Conservation (phyloP, 306 rosid genomes). For the Potentilla sterilis region DNA sequence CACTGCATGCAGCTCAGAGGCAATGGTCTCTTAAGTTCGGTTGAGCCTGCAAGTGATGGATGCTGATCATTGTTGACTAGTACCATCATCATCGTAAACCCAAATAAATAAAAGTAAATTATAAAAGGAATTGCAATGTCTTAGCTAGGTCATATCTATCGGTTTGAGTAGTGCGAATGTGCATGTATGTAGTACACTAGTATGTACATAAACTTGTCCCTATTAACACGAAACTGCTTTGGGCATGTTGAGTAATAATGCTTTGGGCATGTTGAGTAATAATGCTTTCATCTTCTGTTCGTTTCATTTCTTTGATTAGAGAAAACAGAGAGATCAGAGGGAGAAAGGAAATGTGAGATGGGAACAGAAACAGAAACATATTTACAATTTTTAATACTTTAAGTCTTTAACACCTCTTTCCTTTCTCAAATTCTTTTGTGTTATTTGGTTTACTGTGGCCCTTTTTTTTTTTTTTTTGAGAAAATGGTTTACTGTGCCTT, state of each 20-base stretch:
- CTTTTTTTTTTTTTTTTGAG: no score
- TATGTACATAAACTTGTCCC: constrained; percentile 12
- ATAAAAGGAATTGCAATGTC: constrained; percentile 10
- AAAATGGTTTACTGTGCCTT: no score
- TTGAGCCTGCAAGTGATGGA: constrained; percentile 83
- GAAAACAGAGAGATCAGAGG: neutral
- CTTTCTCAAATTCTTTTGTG: no score
- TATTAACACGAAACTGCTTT: constrained; percentile 3
- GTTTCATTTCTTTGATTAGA: neutral
- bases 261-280: constrained; percentile 15
- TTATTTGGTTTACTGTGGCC: no score
- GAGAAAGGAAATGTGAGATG: neutral
- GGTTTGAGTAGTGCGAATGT: neutral
- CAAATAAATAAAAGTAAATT: neutral
- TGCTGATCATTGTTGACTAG: constrained; percentile 37
- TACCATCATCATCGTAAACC: neutral
- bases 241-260: constrained; percentile 16
- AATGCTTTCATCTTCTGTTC: neutral
- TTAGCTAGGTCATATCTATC: constrained; percentile 2
- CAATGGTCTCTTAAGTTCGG: constrained; percentile 81
- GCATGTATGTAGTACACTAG: neutral
- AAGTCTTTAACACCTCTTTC: no score
- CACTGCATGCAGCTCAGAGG: constrained; percentile 95
- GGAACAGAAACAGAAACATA: neutral
- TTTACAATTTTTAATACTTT: no score